Base-by-base conservation (phyloP, 2,329 filamentous ascomycete genomes). In the Cercospora sp. region DNA sequence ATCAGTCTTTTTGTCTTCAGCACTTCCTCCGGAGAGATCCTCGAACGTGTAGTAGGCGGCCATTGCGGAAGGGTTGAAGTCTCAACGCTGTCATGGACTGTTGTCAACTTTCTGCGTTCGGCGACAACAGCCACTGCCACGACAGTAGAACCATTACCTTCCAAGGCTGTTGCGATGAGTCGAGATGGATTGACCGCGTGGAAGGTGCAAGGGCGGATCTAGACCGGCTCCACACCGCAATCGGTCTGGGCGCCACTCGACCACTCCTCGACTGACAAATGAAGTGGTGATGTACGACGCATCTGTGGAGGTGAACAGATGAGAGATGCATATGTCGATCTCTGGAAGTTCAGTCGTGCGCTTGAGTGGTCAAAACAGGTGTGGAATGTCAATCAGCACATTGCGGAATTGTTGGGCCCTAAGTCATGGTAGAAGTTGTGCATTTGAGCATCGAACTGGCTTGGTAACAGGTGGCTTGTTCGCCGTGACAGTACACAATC, bases 1-100 rank as follows among this genome's bases (percentile, higher is more conserved):
- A 75, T 87, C 86, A 53, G 81, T 83, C 20, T 72, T 71, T 53
- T 60, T 67, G 18, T 42, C 61, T 7, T 45, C 68, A 20, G 70
- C 26, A 8, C 60, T 68, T 5, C 71, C 68, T 23, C 77, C 77
- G 10, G 76, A 78, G 23, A 75, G 72, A 64, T 79, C 77, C 66
- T 78, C 76, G 65, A 78, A 78, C 3, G 77, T 78, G 68, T 79
- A 79, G 66, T 72, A 77, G 8, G 77, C 73, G 9, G 76, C 76
- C 77, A 79, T 79, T 8, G 30, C 23, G 48, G 30, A 55, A 7
- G 36, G 7, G 2, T n/a, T n/a, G 36, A 13, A n/a, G 6, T 42
- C 16, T 42, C 36, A 16, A 42, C 8, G 16, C 8, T n/a, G 16
- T 42, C 6, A 42, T 42, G 16, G 7, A 42, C 3, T n/a, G 13